Evolutionary conservation across 2,329 filamentous ascomycete genomes (phyloP).

Genomic region (Diaporthe ilicicola): DNA sequence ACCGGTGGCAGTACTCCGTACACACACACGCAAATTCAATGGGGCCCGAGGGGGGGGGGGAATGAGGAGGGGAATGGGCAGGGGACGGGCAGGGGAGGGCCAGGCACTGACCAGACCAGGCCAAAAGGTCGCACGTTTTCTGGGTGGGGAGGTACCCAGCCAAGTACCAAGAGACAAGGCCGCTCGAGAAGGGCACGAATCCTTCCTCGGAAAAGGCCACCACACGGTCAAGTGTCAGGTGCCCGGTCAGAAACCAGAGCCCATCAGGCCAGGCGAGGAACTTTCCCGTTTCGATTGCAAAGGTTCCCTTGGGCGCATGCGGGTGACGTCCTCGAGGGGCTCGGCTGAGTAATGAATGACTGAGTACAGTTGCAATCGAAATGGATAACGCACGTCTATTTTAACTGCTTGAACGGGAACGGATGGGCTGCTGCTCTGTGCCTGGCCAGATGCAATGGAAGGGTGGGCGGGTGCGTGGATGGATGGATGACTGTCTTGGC

Average conservation of each 20-base stretch:
- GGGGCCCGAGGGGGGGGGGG: slow-evolving; percentile 1
- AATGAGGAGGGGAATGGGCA: slow-evolving; percentile 10
- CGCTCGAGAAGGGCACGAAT: not conserved
- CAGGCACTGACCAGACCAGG: slow-evolving; percentile 21
- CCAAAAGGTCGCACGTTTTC: slow-evolving; percentile 22
- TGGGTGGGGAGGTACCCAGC: slow-evolving; percentile 3
- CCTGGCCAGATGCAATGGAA: not conserved
- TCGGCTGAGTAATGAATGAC: slow-evolving; percentile 26
- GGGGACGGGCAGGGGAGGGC: slow-evolving; percentile 9
- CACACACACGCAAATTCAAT: not conserved
- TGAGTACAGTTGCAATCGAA: slow-evolving; percentile 14
- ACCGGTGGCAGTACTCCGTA: not conserved
- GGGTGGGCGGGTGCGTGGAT: not conserved
- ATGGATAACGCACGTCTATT: slow-evolving; percentile 12
- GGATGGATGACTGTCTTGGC: not conserved
- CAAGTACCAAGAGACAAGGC: slow-evolving; percentile 4
- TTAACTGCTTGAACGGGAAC: not conserved
- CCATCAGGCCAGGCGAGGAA: slow-evolving; percentile 13
- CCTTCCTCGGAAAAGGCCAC: slow-evolving; percentile 19
- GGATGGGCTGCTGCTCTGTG: slow-evolving; percentile 11
- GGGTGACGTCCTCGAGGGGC: slow-evolving; percentile 22
- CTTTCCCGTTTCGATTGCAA: slow-evolving; percentile 23
- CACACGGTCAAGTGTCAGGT: slow-evolving; percentile 15
- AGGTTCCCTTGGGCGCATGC: slow-evolving; percentile 11
- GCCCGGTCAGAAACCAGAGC: not conserved